phyloP scores from a whole-genome alignment of 2,329 filamentous ascomycete species.

The Alternaria panax region DNA sequence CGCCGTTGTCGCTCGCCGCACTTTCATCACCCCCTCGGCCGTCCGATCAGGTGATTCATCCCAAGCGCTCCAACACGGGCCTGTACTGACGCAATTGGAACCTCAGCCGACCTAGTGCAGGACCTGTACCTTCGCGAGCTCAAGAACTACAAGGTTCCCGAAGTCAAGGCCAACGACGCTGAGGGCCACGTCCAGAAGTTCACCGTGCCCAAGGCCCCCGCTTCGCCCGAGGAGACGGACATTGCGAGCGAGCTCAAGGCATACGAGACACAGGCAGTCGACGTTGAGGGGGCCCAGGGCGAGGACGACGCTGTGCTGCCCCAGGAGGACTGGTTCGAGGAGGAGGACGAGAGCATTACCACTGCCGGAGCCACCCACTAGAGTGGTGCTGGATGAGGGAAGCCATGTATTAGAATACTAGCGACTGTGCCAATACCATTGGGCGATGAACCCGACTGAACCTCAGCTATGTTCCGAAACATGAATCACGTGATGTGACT shows the following conservation, averaged over 20 bases:
- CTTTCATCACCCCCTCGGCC: slow-evolving; percentile 68
- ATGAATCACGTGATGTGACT: slow-evolving; percentile 32
- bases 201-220: slow-evolving; percentile 76
- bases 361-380: slow-evolving; percentile 49
- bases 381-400: slow-evolving; percentile 18
- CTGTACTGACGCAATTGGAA: slow-evolving; percentile 45
- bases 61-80: slow-evolving; percentile 24
- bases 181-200: slow-evolving; percentile 93
- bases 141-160: slow-evolving; percentile 88
- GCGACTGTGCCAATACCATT: slow-evolving; percentile 46
- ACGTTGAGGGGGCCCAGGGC: slow-evolving; percentile 83
- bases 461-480: background rate
- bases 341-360: slow-evolving; percentile 65
- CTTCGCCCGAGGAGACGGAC: slow-evolving; percentile 92
- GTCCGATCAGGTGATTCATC: slow-evolving; percentile 66
- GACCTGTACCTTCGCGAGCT: slow-evolving; percentile 97
- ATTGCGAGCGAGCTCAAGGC: slow-evolving; percentile 90
- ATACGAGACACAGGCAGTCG: slow-evolving; percentile 93
- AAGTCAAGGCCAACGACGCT: slow-evolving; percentile 84
- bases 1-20: slow-evolving; percentile 64
- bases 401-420: slow-evolving; percentile 46
- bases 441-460: slow-evolving; percentile 31
- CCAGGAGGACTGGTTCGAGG: slow-evolving; percentile 82
- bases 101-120: slow-evolving; percentile 91
- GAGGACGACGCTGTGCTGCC: slow-evolving; percentile 65